These are phyloP conservation scores for Guyanaporus albipodus DNA, from an alignment of 768 basidiomycete genomes.

Conservation along the genomic window DNA sequence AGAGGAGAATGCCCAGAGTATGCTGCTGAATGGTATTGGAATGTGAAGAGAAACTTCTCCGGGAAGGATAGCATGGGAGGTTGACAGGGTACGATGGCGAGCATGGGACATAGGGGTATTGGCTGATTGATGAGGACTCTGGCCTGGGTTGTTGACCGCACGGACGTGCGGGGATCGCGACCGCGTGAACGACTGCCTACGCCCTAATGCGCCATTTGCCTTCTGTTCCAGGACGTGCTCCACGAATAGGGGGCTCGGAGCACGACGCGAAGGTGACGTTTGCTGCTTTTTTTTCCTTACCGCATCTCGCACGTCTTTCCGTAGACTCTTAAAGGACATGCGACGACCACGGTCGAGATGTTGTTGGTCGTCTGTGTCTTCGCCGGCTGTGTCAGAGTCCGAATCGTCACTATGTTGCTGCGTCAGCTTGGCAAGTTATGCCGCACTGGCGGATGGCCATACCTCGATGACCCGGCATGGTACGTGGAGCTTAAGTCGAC, in stretches of 20 bases:
- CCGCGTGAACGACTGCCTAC: constrained; percentile 57
- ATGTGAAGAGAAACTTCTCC: constrained; percentile 43
- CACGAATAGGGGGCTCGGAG: constrained; percentile 19
- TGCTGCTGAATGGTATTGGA: constrained; percentile 40
- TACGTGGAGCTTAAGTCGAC: constrained; percentile 84
- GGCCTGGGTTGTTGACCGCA: constrained; percentile 29
- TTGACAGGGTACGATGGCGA: constrained; percentile 35
- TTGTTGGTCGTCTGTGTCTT: constrained; percentile 54
- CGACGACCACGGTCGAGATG: constrained; percentile 43
- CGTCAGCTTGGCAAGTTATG: constrained; percentile 16
- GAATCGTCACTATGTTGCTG: constrained; percentile 43
- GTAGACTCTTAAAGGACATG: constrained; percentile 30
- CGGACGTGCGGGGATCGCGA: constrained; percentile 63
- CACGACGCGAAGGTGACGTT: constrained; percentile 23
- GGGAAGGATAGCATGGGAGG: constrained; percentile 42
- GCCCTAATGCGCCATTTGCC: constrained; percentile 33
- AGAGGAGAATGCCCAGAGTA: constrained; percentile 46
- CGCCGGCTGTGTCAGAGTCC: constrained; percentile 48
- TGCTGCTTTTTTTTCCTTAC: constrained; percentile 28
- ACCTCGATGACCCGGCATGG: constrained; percentile 82
- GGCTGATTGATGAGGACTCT: constrained; percentile 34
- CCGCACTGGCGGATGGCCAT: constrained; percentile 18
- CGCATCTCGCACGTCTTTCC: constrained; percentile 23
- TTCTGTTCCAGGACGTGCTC: constrained; percentile 33
- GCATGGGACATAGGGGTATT: constrained; percentile 41